A percentile compares a stretch with the other conserved stretches of the same genome.
Evolutionary conservation across 306 rosid genomes (phyloP).

Genomic region (Gillenia trifoliata): DNA sequence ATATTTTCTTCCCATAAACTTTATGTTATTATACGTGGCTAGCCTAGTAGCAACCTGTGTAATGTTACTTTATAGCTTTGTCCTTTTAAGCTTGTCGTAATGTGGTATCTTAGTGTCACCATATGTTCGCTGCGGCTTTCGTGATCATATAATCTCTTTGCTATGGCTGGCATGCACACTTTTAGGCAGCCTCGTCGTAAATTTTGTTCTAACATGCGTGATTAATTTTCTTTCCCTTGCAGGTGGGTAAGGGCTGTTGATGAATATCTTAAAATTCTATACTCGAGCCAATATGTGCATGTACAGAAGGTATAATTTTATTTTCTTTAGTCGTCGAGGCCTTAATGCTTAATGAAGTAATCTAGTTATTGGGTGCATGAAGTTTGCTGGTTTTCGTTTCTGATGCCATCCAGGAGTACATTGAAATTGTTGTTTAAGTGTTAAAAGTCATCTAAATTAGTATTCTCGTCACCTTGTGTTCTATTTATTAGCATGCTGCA

Average conservation of each 20-base stretch:
- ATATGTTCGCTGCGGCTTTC: background rate
- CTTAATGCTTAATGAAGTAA: background rate
- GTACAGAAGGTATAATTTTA: conserved; percentile 54
- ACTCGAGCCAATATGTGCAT: conserved; percentile 53
- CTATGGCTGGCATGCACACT: background rate
- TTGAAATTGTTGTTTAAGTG: background rate
- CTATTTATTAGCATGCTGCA: background rate
- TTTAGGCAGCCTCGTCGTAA: background rate
- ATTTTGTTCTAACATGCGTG: background rate
- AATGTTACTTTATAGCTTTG: background rate
- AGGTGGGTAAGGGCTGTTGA: conserved; percentile 86
- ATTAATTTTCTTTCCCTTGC: conserved; percentile 22
- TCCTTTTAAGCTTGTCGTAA: background rate
- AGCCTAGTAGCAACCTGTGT: background rate
- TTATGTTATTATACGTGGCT: background rate
- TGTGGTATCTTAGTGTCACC: background rate
- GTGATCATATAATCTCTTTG: background rate
- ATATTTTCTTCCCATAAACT: background rate
- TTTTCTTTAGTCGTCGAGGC: background rate
- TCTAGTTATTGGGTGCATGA: background rate
- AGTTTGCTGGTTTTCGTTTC: background rate
- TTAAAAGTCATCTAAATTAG: no score
- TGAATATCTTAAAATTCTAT: conserved; percentile 65
- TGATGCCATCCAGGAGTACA: background rate
- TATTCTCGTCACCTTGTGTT: background rate